Evolutionary conservation across 1,139 yeast species (phyloP), one percentile per base, ranked within the genome.

Genomic region (Nakaseomyces delphensis): DNA sequence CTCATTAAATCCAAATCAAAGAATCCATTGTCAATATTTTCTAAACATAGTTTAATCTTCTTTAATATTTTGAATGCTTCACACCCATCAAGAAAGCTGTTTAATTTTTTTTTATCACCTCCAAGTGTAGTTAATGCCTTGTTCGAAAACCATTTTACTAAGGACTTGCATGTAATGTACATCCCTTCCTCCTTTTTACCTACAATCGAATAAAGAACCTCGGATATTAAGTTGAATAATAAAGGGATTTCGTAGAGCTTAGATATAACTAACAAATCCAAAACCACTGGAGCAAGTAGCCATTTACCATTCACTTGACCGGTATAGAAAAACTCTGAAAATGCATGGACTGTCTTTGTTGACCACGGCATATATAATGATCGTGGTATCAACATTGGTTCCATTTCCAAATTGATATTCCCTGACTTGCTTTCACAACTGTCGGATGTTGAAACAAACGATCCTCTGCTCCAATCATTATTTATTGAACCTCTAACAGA

Each of bases 241-340:
- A 82, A 63, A 1, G 89, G 89, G 15, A 83, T 71, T 47, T 77
- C 77, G 54, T 76, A 80, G 47, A 75, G 70, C 51, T 79, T 78
- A 1, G 86, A 73, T 51, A 80, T 69, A 23, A 77, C 62, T 50
- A 82, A 66, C 42, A 78, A 69, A 49, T 82, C 87, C 43, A 80
- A 67, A 0, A 83, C 73, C 0, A 83, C 78, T 0, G 89, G 89
- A 2, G 74, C 67, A 28, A 82, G 62, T 11, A 71, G 62, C 89
- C 89, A 82, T 52, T 75, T 79, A 45, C 79, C 77, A 27, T 85
- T 86, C 27, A 83, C 74, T 60, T 82, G 87, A 1, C 91, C 93
- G 6, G 89, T 82, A 54, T 79, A 81, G 47, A 83, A 67, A 58
- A 77, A 83, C 54, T 83, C 91, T 36, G 82, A 68, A 51, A 82